Evolutionary conservation across 164 flowering plant species (phyloP).

Genomic region (Platanus orientalis): DNA sequence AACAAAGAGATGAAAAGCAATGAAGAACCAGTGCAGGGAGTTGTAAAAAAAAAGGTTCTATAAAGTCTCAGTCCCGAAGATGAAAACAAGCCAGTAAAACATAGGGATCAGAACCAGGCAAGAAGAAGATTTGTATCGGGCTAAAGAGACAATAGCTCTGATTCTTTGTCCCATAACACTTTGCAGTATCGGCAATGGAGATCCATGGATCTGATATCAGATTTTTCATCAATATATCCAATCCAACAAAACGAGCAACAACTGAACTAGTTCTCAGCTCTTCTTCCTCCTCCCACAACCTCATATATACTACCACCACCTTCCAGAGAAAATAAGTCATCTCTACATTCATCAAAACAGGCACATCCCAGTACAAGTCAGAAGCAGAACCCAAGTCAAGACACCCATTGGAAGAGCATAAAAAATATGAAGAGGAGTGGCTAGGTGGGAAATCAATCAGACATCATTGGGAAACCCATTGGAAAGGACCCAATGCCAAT

Average conservation of each 20-base stretch:
- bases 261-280: slow-evolving; percentile 24
- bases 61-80: slow-evolving; percentile 39
- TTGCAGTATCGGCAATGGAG: slow-evolving; percentile 25
- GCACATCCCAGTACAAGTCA: slow-evolving; percentile 4
- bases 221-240: slow-evolving; percentile 19
- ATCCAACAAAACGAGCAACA: slow-evolving; percentile 21
- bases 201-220: slow-evolving; percentile 23
- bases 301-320: slow-evolving; percentile 35
- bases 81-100: slow-evolving; percentile 26
- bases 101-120: slow-evolving; percentile 31
- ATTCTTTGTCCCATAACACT: slow-evolving; percentile 12
- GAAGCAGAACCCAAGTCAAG: neutral
- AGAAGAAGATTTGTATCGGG: slow-evolving; percentile 32
- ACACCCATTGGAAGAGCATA: slow-evolving; percentile 16
- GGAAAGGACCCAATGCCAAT: slow-evolving; percentile 12
- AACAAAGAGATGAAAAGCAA: slow-evolving; percentile 25
- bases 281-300: slow-evolving; percentile 34
- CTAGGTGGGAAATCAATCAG: slow-evolving; percentile 11
- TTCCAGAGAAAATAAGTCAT: slow-evolving; percentile 6
- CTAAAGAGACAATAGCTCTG: slow-evolving; percentile 9
- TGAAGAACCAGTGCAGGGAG: slow-evolving; percentile 46
- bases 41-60: slow-evolving; percentile 40
- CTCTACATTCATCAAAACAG: slow-evolving; percentile 9
- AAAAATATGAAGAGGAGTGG: slow-evolving; percentile 25
- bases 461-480: slow-evolving; percentile 9